phyloP scores from a whole-genome alignment of 2,329 filamentous ascomycete species.

The Pezicula neosporulosa region DNA sequence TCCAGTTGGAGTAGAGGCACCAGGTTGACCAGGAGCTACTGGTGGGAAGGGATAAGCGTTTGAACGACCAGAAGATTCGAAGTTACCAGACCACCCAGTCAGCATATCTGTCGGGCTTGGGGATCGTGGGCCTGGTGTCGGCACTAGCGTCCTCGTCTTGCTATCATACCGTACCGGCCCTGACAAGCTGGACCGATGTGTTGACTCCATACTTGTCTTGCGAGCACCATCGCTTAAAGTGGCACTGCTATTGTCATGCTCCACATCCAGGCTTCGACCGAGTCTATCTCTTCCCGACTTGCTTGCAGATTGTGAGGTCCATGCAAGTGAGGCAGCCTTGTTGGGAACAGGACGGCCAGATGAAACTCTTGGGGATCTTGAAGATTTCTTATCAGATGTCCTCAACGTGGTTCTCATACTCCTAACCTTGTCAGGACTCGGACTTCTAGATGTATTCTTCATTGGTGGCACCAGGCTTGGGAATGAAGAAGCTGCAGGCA shows the following conservation, averaged over 20 bases:
- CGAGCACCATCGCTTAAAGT: conserved; percentile 17
- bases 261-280: conserved; percentile 22
- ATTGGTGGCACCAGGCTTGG: conserved; percentile 18
- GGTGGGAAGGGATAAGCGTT: conserved; percentile 28
- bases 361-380: conserved; percentile 31
- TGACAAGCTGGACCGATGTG: conserved; percentile 11
- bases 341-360: conserved; percentile 43
- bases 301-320: conserved; percentile 29
- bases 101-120: conserved; percentile 22
- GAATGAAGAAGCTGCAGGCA: conserved; percentile 9
- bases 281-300: conserved; percentile 21
- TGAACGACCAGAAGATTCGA: conserved; percentile 15
- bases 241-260: conserved; percentile 19
- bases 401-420: conserved; percentile 61
- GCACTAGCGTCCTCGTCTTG: conserved; percentile 26
- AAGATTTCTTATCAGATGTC: conserved; percentile 37
- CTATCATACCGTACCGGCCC: conserved; percentile 26
- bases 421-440: conserved; percentile 54
- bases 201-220: conserved; percentile 18
- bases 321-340: conserved; percentile 63
- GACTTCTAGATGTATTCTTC: conserved; percentile 40
- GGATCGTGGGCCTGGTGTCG: conserved; percentile 13
- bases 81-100: conserved; percentile 16
- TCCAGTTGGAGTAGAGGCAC: conserved; percentile 17
- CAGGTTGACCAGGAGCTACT: conserved; percentile 23